Evolutionary conservation across 306 rosid genomes (phyloP).

Genomic region (Rubus idaeus): DNA sequence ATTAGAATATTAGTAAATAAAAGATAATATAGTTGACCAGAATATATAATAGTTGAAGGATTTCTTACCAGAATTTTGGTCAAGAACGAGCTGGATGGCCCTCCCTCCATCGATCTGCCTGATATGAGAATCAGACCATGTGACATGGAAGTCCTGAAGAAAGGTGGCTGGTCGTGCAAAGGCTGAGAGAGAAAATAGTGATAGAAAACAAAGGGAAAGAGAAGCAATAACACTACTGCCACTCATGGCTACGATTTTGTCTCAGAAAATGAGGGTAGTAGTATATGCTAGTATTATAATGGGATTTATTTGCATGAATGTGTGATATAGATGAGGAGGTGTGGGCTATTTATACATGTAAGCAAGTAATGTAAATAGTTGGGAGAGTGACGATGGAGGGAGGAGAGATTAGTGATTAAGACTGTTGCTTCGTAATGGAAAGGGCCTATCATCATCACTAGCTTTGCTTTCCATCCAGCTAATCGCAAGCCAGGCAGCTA

Average conservation of each 20-base stretch:
- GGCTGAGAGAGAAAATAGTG: conserved; percentile 30
- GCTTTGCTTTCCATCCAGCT: conserved; percentile 80
- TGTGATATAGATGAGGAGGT: conserved; percentile 16
- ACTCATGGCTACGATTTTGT: conserved; percentile 12
- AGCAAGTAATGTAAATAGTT: neutral
- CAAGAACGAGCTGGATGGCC: conserved; percentile 75
- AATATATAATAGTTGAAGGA: neutral
- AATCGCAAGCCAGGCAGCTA: conserved; percentile 41
- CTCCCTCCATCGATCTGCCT: conserved; percentile 75
- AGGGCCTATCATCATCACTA: conserved; percentile 25
- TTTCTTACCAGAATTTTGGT: conserved; percentile 76
- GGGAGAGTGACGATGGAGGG: neutral
- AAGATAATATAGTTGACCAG: conserved; percentile 4
- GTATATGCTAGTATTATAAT: neutral
- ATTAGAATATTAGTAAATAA: neutral
- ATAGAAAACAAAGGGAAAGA: conserved; percentile 31
- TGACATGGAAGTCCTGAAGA: conserved; percentile 56
- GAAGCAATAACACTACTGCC: neutral
- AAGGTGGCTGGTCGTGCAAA: conserved; percentile 76
- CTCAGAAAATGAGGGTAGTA: neutral
- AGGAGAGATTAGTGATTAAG: neutral
- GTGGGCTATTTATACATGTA: conserved; percentile 12
- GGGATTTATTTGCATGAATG: conserved; percentile 4
- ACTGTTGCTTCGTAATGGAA: conserved; percentile 25
- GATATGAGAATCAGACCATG: conserved; percentile 80